Conservation (phyloP, 2,329 filamentous ascomycete genomes). For the Didymella sp. region DNA sequence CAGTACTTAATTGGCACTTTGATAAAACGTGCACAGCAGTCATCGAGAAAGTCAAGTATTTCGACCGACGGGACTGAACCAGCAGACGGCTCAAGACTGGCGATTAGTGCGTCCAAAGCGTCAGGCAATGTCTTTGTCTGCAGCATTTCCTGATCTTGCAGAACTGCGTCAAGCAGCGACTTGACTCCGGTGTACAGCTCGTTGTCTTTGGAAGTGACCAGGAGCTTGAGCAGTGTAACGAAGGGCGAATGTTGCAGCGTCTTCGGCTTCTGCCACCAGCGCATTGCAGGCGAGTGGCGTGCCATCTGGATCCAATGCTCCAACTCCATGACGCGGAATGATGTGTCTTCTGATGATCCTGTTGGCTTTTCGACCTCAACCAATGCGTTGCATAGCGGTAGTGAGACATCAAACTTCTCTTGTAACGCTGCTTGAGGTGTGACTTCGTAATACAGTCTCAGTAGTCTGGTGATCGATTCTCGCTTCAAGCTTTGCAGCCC, state of each 20-base stretch:
- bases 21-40: conserved; percentile 78
- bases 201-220: conserved; percentile 57
- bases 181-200: conserved; percentile 61
- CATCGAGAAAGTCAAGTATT: conserved; percentile 78
- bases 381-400: conserved; percentile 73
- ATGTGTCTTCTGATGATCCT: conserved; percentile 54
- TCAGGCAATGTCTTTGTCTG: conserved; percentile 53
- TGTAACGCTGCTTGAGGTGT: conserved; percentile 80
- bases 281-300: conserved; percentile 79
- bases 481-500: conserved; percentile 75
- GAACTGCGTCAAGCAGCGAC: conserved; percentile 66
- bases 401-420: conserved; percentile 87
- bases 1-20: conserved; percentile 84
- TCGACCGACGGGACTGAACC: conserved; percentile 35
- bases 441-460: conserved; percentile 85
- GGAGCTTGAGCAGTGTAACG: conserved; percentile 70
- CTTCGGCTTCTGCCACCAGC: conserved; percentile 83
- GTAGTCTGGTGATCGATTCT: conserved; percentile 77
- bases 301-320: conserved; percentile 84
- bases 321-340: conserved; percentile 74
- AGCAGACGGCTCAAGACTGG: conserved; percentile 54
- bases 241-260: conserved; percentile 72
- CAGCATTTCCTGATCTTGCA: conserved; percentile 71
- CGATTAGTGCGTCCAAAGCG: conserved; percentile 57
- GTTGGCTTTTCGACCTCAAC: conserved; percentile 61